Base-by-base conservation (phyloP, 2,329 filamentous ascomycete genomes). In the Tolypocladium amazonense region DNA sequence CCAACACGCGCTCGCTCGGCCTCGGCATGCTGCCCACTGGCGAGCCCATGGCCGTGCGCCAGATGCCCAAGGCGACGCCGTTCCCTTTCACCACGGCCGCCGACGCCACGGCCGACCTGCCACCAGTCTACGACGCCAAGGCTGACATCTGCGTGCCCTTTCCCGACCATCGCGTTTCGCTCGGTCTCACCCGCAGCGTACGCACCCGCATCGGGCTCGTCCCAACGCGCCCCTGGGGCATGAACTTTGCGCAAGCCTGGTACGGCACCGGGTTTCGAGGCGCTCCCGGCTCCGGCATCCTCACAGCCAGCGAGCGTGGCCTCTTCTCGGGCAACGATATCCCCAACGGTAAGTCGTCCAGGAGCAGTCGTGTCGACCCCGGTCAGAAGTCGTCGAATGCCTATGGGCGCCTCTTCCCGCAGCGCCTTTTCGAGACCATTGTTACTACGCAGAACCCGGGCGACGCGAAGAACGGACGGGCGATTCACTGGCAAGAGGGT, bases 401-500 rank as follows among this genome's bases (percentile, higher is more conserved):
- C 4, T 90, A 80, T 73, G 73, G 74, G 1, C 78, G 88, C 0
- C 70, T 87, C 0, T 63, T 75, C 1, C 81, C 83, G 0, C 64
- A 79, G 14, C 70, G 71, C 0, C 73, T 89, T 0, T 80, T 91
- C 30, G 75, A 78, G 0, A 91, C 88, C 0, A 76, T 94, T 3
- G 80, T 84, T 0, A 91, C 89, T 0, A 61, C 25, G 0, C 71
- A 79, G 27, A 65, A 66, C 0, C 77, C 81, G 0, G 73, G 75
- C 0, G 87, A 91, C 66, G 75, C 78, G 0, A 81, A 83, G 12
- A 74, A 75, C 1, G 84, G 88, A 0, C 71, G 73, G 0, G 67
- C 74, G 0, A 63, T 90, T 8, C 90, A 94, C 68, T 92, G 87
- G 84, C 68, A 76, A 0, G 79, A 92, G 62, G 74, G 81, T 23